These are phyloP conservation scores for Protomyces inouyei DNA, from an alignment of 1,139 yeast genomes.

Conservation along the genomic window DNA sequence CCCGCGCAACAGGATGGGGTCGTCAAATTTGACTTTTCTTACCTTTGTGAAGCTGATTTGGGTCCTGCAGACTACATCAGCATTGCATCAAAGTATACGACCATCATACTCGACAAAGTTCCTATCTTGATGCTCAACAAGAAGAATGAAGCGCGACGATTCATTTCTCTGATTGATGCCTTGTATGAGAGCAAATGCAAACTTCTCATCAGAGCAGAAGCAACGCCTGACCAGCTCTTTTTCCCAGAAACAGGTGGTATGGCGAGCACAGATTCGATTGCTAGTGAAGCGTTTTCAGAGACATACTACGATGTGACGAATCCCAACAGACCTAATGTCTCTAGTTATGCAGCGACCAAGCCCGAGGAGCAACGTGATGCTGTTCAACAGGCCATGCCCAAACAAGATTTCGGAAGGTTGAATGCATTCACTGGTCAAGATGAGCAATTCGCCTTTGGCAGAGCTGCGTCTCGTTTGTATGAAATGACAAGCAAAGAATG, in stretches of 20 bases:
- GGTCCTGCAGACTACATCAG: constrained; percentile 64
- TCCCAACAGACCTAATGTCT: constrained; percentile 67
- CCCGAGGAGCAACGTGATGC: constrained; percentile 38
- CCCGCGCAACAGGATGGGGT: constrained; percentile 45
- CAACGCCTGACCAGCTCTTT: constrained; percentile 74
- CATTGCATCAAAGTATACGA: constrained; percentile 55
- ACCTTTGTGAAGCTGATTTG: constrained; percentile 55
- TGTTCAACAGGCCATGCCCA: constrained; percentile 14
- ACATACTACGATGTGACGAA: constrained; percentile 56
- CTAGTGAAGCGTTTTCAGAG: constrained; percentile 46
- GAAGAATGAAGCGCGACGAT: constrained; percentile 80
- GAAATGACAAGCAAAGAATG: constrained; percentile 61
- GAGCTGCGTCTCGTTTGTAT: constrained; percentile 63
- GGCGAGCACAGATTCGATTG: constrained; percentile 19
- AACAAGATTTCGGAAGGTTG: constrained; percentile 46
- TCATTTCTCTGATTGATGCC: constrained; percentile 90
- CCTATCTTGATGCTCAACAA: constrained; percentile 74
- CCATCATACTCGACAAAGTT: constrained; percentile 59
- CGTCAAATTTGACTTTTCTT: constrained; percentile 51
- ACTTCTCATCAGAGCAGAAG: constrained; percentile 82
- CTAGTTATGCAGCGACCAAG: constrained; percentile 50
- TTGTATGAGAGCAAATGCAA: constrained; percentile 86
- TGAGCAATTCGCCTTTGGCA: constrained; percentile 66
- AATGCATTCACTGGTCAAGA: constrained; percentile 71
- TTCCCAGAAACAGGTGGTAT: constrained; percentile 50